Conservation (phyloP, 371 early-diverging fungal genomes). For the Rhizopus sp. region DNA sequence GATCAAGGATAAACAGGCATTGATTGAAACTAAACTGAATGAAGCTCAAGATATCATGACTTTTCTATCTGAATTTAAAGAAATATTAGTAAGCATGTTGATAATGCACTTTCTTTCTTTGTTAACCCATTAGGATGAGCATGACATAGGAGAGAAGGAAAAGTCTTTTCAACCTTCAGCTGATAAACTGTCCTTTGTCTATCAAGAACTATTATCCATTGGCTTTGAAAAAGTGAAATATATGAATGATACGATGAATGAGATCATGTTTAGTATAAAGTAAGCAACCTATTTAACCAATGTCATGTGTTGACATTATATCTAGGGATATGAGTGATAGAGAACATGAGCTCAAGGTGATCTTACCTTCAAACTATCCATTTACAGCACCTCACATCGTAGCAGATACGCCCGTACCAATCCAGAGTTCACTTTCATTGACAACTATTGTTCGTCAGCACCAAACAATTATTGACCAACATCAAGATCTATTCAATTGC, state of each 20-base stretch:
- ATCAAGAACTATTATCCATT: slow-evolving; percentile 21
- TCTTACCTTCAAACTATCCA: slow-evolving; percentile 27
- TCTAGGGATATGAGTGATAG: slow-evolving; percentile 8
- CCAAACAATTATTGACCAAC: slow-evolving; percentile 17
- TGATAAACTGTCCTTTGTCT: slow-evolving; percentile 13
- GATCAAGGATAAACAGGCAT: neutral
- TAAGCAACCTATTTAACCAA: slow-evolving; percentile 4
- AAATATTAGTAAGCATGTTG: slow-evolving; percentile 24
- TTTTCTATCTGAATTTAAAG: slow-evolving; percentile 41
- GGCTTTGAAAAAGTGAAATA: slow-evolving; percentile 29
- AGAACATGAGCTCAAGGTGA: slow-evolving; percentile 17
- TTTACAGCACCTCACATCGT: slow-evolving; percentile 11
- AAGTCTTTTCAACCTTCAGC: slow-evolving; percentile 10
- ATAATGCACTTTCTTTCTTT: no score
- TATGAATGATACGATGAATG: slow-evolving; percentile 25
- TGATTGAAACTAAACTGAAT: slow-evolving; percentile 9
- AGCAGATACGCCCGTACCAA: slow-evolving; percentile 18
- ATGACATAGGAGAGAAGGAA: neutral
- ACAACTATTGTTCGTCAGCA: slow-evolving; percentile 13
- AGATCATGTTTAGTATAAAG: slow-evolving; percentile 19
- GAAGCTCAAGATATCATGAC: slow-evolving; percentile 25
- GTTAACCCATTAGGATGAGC: no score
- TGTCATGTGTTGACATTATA: neutral
- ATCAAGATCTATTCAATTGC: slow-evolving; percentile 32
- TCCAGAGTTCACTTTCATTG: slow-evolving; percentile 10